phyloP scores from a whole-genome alignment of 176 grass and related monocot species.

The Tillandsia leiboldiana region DNA sequence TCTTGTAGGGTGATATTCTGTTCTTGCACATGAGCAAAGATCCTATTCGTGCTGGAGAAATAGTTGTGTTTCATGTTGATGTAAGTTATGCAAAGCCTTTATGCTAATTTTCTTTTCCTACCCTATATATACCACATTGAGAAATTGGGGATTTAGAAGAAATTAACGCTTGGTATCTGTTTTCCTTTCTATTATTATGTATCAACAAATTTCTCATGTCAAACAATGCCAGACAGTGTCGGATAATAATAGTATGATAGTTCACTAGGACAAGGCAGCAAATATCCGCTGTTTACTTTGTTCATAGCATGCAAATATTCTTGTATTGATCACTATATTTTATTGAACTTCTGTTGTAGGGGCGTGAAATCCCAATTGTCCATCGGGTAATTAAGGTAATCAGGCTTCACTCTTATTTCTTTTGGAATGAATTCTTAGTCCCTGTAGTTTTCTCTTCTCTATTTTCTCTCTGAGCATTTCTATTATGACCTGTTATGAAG shows the following conservation, averaged over 20 bases:
- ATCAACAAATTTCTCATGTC: too few relatives aligned
- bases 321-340: not conserved
- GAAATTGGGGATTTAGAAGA: not conserved
- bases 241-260: too few relatives aligned
- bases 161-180: not conserved
- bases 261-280: too few relatives aligned
- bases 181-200: not conserved
- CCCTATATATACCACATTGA: not conserved
- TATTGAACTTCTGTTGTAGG: slow-evolving; percentile 33
- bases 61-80: slow-evolving; percentile 70
- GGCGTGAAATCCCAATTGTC: slow-evolving; percentile 76
- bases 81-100: slow-evolving; percentile 26
- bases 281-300: too few relatives aligned
- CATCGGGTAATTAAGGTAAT: slow-evolving; percentile 89
- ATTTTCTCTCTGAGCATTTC: too few relatives aligned
- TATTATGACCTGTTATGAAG: not conserved
- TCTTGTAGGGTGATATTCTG: slow-evolving; percentile 60
- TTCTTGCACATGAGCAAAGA: slow-evolving; percentile 68
- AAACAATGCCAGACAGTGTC: too few relatives aligned
- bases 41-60: slow-evolving; percentile 68
- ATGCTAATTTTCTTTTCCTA: not conserved
- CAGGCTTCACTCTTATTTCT: slow-evolving; percentile 1
- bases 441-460: not conserved
- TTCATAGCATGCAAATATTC: too few relatives aligned
- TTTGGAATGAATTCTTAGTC: not conserved